Evolutionary conservation across 306 rosid species (phyloP), one percentile per base, ranked within the genome.

Genomic region (Boehmeria nivea): DNA sequence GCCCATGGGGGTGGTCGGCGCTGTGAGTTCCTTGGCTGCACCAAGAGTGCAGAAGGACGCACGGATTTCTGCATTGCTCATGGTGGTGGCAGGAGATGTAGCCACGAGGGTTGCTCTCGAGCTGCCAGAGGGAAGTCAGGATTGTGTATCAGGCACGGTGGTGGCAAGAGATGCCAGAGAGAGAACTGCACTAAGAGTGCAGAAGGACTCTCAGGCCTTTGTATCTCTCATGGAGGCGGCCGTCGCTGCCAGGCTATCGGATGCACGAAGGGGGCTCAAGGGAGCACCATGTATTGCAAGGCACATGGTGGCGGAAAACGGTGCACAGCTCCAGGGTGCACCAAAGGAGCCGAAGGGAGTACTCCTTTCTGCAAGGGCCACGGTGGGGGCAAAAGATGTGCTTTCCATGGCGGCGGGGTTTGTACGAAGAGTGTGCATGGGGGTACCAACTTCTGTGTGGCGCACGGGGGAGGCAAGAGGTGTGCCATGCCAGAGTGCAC

Each of bases 1-100:
- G 97, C 97, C 64, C 97, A 89, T 59, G 97, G 97, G 66, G 97
- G 97, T 19, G 97, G 97, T n/a, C 78, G 97, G 37, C 83, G 97
- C 45, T 89, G 97, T 67, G 91, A 89, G 52, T 76, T 52, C 72
- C 84, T 89, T 69, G 97, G 97, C 48, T 89, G 97, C 71, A 85
- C 97, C n/a, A 89, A 85, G 82, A 89, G 97, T 77, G 97, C 97
- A 28, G 97, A 89, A 79, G 97, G 97, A 27, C 89, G 97, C 12
- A 89, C 97, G 5, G 97, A 89, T 61, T 86, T 67, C 70, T 89
- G 97, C 69, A 89, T 89, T 69, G 97, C 95, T 46, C 97, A 89
- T 76, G 97, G 97, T 76, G 97, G 97, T 39, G 97, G 97, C 34
- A 82, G 93, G 44, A 78, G 97, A 71, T 89, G 97, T 74, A 85